Percentiles rank a stretch among this genome's conserved stretches.
phyloP scores from a whole-genome alignment of 257 asterid genomes.

The Nicotiana knightiana region DNA sequence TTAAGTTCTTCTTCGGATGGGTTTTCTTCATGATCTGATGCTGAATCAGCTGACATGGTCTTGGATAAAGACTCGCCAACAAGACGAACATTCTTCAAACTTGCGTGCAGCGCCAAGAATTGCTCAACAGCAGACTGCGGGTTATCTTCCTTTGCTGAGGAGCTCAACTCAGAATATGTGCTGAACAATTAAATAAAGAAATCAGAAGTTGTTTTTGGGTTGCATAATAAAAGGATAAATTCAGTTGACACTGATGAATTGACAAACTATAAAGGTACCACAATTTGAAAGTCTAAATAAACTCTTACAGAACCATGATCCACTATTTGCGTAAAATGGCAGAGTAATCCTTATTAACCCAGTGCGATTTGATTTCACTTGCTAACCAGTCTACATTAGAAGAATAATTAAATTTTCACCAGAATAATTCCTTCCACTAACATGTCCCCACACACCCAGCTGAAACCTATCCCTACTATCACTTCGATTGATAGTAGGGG shows the following conservation, averaged over 20 bases:
- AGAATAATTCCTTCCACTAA: background rate
- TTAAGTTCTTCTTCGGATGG: constrained; percentile 59
- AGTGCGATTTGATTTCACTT: background rate
- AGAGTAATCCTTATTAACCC: background rate
- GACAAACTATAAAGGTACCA: background rate
- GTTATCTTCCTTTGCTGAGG: constrained; percentile 74
- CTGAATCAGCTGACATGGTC: constrained; percentile 30
- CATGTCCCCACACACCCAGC: constrained; percentile 8
- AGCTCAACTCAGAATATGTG: constrained; percentile 72
- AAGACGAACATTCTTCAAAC: constrained; percentile 59
- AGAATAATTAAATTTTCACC: background rate
- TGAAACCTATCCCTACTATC: background rate
- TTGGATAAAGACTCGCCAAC: constrained; percentile 72
- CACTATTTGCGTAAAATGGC: background rate
- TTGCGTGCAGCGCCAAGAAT: constrained; percentile 64
- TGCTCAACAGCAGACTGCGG: constrained; percentile 95
- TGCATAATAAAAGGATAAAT: background rate
- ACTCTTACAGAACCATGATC: background rate
- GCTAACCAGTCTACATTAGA: background rate
- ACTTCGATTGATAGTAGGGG: background rate
- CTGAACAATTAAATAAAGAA: constrained; percentile 33
- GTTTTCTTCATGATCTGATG: constrained; percentile 50
- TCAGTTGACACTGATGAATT: background rate
- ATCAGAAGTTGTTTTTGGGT: background rate
- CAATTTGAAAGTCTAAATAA: background rate